Evolutionary conservation across 192 early-diverging fungal genomes (phyloP).

Genomic region (Backusella circina): DNA sequence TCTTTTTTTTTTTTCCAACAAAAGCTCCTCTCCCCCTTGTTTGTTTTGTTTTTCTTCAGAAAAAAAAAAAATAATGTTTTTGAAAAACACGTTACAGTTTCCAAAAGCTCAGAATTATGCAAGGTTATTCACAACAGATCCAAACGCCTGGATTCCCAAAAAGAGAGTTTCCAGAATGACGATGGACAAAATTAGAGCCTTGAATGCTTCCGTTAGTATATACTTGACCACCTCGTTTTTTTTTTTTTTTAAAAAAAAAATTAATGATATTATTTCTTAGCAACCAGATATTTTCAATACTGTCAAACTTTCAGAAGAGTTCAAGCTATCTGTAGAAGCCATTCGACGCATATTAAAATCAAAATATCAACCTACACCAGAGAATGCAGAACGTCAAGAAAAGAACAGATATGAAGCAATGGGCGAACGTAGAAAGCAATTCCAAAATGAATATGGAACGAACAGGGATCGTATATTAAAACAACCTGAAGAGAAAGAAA

Average conservation of each 20-base stretch:
- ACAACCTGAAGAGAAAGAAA: not conserved
- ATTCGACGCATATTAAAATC: slow-evolving; percentile 52
- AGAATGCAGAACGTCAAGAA: slow-evolving; percentile 37
- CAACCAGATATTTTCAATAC: slow-evolving; percentile 45
- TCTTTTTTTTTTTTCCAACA: not conserved
- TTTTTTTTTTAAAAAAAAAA: not conserved
- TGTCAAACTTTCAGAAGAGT: slow-evolving; percentile 42
- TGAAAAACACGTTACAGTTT: not conserved
- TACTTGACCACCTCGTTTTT: not conserved
- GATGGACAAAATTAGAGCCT: slow-evolving; percentile 17
- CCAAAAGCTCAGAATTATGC: not conserved
- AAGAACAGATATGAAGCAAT: slow-evolving; percentile 37
- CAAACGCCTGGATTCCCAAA: not conserved
- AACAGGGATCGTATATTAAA: not conserved
- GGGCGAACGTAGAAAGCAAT: slow-evolving; percentile 9
- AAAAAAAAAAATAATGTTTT: not conserved
- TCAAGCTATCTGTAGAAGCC: slow-evolving; percentile 49
- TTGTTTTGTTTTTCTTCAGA: not conserved
- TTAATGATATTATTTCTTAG: slow-evolving; percentile 7
- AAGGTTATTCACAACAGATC: not conserved
- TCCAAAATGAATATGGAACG: slow-evolving; percentile 3
- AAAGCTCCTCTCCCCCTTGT: not conserved
- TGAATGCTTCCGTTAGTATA: slow-evolving; percentile 10
- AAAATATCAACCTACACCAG: slow-evolving; percentile 33
- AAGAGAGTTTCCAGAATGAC: slow-evolving; percentile 17